These are phyloP conservation scores for Neoscytalidium dimidiatum DNA, from an alignment of 2,329 filamentous ascomycete species.

Conservation along the genomic window DNA sequence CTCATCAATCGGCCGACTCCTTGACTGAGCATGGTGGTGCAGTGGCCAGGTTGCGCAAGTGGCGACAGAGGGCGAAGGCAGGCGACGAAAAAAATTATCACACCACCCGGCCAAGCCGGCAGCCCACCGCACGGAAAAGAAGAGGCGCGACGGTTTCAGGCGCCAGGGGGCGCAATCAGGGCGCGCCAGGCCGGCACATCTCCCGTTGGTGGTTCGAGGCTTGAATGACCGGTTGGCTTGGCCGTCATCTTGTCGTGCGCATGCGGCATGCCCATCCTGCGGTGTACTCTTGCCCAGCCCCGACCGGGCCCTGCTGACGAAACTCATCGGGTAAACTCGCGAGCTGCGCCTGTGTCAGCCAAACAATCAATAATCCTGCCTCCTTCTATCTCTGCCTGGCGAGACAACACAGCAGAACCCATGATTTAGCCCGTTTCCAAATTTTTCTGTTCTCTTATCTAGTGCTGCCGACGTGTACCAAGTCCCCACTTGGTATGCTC, in stretches of 20 bases:
- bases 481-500: not conserved
- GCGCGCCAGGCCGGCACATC: constrained; percentile 11
- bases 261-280: constrained; percentile 1
- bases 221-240: constrained; percentile 13
- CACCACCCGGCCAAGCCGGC: constrained; percentile 13
- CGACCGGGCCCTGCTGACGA: not conserved
- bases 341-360: not conserved
- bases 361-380: not conserved
- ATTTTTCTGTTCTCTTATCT: constrained; percentile 1
- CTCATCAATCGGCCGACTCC: not conserved
- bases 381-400: not conserved
- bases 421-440: not conserved
- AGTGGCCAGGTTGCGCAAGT: constrained; percentile 1
- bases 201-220: constrained; percentile 20
- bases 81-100: not conserved
- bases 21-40: constrained; percentile 6
- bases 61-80: not conserved
- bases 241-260: not conserved
- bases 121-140: not conserved
- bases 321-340: constrained; percentile 13
- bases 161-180: constrained; percentile 2
- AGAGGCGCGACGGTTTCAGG: not conserved
- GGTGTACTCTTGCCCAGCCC: not conserved
- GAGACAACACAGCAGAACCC: not conserved
- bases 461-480: constrained; percentile 11